Percentiles rank a stretch among this genome's conserved stretches.
These are phyloP conservation scores for Oemleria cerasiformis DNA, from an alignment of 306 rosid genomes.

Conservation along the genomic window DNA sequence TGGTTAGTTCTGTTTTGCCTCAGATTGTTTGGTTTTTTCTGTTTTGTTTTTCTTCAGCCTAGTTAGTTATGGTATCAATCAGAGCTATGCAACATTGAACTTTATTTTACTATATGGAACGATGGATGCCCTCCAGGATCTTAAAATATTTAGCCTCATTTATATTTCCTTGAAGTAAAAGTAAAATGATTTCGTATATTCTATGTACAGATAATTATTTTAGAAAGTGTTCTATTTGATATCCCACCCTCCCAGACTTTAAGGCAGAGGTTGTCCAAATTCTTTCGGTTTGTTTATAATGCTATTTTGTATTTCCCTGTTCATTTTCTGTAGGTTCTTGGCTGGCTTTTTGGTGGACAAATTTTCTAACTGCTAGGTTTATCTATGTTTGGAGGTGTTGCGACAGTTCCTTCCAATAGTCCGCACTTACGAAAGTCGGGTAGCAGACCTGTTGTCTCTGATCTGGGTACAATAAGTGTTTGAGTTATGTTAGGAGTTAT, in stretches of 20 bases:
- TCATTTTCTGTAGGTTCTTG: conserved; percentile 33
- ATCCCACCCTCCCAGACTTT: background rate
- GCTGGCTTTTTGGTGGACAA: conserved; percentile 24
- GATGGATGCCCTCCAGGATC: background rate
- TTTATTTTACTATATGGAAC: background rate
- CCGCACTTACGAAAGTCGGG: conserved; percentile 96
- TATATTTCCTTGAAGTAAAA: background rate
- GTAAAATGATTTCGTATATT: background rate
- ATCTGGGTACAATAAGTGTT: conserved; percentile 57
- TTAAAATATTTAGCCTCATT: background rate
- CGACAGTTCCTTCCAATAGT: conserved; percentile 56
- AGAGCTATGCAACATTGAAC: conserved; percentile 3
- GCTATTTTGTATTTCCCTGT: conserved; percentile 14
- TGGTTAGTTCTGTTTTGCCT: background rate
- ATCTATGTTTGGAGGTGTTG: conserved; percentile 85
- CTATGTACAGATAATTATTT: background rate
- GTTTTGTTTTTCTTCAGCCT: background rate
- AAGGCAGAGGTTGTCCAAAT: background rate
- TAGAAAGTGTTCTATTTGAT: background rate
- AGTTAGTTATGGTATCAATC: background rate
- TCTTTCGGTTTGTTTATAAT: conserved; percentile 1
- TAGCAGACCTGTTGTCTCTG: conserved; percentile 79
- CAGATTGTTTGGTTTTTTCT: background rate
- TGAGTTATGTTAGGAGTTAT: conserved; percentile 11
- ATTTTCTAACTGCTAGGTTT: conserved; percentile 35